Conservation (phyloP, 2,329 filamentous ascomycete genomes). For the Cytospora mali region DNA sequence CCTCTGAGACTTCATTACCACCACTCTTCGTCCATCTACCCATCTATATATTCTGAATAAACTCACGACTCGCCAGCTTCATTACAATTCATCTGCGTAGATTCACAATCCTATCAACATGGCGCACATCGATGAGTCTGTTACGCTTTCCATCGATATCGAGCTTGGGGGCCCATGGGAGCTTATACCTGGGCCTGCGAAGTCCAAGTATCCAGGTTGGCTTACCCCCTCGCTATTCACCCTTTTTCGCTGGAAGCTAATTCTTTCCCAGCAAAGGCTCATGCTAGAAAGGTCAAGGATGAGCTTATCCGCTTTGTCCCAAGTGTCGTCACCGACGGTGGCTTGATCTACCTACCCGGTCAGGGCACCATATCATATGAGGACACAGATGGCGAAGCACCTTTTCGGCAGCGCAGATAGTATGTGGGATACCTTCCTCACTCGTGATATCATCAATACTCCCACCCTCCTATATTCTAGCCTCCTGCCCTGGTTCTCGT, state of each 20-base stretch:
- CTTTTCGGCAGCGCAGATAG: constrained; percentile 62
- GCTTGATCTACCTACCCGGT: constrained; percentile 60
- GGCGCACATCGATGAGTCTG: constrained; percentile 14
- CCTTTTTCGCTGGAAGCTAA: constrained; percentile 7
- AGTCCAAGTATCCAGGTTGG: constrained; percentile 43
- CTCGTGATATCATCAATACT: background rate
- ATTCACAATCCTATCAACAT: background rate
- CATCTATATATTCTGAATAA: too few species aligned
- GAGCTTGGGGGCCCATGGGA: background rate
- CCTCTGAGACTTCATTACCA: background rate
- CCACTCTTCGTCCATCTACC: background rate
- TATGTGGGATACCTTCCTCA: constrained; percentile 39
- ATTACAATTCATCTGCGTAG: background rate
- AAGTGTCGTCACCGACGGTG: constrained; percentile 37
- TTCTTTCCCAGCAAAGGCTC: constrained; percentile 50
- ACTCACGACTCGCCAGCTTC: background rate
- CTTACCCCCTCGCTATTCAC: background rate
- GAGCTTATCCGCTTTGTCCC: constrained; percentile 47
- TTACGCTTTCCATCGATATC: background rate
- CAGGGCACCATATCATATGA: constrained; percentile 55
- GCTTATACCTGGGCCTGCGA: background rate
- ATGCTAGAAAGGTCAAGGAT: constrained; percentile 58
- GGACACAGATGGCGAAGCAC: constrained; percentile 59
- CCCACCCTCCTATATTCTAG: background rate
- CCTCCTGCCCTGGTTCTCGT: background rate